These are phyloP conservation scores for Monosporascus cannonballus DNA, from an alignment of 2,329 filamentous ascomycete species.

Conservation along the genomic window DNA sequence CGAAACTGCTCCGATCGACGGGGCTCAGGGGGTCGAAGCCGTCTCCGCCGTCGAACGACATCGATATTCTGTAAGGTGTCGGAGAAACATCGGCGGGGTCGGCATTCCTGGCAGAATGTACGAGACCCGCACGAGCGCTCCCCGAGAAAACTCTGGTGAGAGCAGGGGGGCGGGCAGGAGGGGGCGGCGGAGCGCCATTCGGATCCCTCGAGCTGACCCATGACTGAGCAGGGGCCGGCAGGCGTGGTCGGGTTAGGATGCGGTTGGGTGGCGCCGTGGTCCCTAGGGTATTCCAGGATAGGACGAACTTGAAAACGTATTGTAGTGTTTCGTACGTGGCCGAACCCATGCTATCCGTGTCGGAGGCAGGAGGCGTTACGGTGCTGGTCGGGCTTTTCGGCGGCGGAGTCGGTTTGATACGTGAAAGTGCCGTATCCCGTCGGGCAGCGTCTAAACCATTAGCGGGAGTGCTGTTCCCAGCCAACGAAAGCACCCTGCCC, in stretches of 20 bases:
- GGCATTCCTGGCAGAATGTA: slow-evolving; percentile 47
- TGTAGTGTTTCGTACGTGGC: slow-evolving; percentile 47
- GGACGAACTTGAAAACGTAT: slow-evolving; percentile 69
- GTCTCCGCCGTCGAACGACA: slow-evolving; percentile 14
- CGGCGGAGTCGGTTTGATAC: slow-evolving; percentile 30
- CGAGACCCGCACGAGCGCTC: slow-evolving; percentile 36
- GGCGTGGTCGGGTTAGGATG: slow-evolving; percentile 59
- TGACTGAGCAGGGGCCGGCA: slow-evolving; percentile 65
- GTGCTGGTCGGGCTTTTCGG: slow-evolving; percentile 30
- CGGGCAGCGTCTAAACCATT: slow-evolving; percentile 46
- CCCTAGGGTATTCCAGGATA: slow-evolving; percentile 56
- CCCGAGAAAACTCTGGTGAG: slow-evolving; percentile 44
- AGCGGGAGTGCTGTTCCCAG: slow-evolving; percentile 27
- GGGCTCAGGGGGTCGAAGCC: slow-evolving; percentile 15
- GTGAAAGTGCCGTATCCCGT: slow-evolving; percentile 42
- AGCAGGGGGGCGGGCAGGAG: slow-evolving; percentile 32
- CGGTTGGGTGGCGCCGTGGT: slow-evolving; percentile 51
- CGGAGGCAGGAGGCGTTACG: slow-evolving; percentile 33
- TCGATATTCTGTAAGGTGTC: slow-evolving; percentile 17
- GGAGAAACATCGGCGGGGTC: slow-evolving; percentile 27
- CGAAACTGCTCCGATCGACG: slow-evolving; percentile 15
- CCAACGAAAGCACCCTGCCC: slow-evolving; percentile 53
- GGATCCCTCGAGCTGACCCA: slow-evolving; percentile 43
- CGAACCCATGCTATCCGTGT: slow-evolving; percentile 49
- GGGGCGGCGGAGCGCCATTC: slow-evolving; percentile 32